Conservation (phyloP, 164 flowering plant genomes). For the Aristolochia californica region DNA sequence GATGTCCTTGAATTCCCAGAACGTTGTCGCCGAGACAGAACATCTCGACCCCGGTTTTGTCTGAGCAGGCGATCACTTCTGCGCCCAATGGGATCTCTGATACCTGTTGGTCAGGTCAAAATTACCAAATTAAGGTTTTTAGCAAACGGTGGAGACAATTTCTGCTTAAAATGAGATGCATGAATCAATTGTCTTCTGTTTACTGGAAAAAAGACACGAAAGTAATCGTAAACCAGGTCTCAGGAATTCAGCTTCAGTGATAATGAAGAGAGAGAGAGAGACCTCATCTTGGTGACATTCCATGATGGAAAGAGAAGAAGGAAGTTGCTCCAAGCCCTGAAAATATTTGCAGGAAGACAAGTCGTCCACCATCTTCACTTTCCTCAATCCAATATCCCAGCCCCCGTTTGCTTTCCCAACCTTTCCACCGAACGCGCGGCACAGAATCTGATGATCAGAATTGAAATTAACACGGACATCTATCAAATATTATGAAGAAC, state of each 20-base stretch:
- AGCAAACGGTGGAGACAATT: no score
- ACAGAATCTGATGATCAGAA: conserved; percentile 46
- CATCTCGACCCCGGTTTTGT: conserved; percentile 69
- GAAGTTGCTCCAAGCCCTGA: conserved; percentile 23
- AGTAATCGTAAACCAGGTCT: not conserved
- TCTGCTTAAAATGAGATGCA: no score
- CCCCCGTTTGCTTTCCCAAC: conserved; percentile 46
- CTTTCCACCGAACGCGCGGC: conserved; percentile 73
- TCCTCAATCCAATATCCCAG: conserved; percentile 75
- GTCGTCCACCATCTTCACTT: conserved; percentile 36
- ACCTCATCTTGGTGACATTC: conserved; percentile 83
- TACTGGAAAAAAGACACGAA: no score
- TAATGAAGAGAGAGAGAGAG: no score
- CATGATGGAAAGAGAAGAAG: conserved; percentile 38
- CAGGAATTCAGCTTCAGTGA: no score
- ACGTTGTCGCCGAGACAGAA: conserved; percentile 41
- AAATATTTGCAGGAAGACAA: conserved; percentile 14
- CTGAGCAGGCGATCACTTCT: conserved; percentile 52
- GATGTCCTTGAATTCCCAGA: conserved; percentile 84
- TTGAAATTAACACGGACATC: no score
- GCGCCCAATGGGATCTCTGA: conserved; percentile 59
- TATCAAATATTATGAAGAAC: no score
- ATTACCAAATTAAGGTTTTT: no score
- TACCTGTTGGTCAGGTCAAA: conserved; percentile 19
- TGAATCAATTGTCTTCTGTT: no score